Evolutionary conservation across 2,329 filamentous ascomycete species (phyloP).

Genomic region (Trichoderma koningiopsis): DNA sequence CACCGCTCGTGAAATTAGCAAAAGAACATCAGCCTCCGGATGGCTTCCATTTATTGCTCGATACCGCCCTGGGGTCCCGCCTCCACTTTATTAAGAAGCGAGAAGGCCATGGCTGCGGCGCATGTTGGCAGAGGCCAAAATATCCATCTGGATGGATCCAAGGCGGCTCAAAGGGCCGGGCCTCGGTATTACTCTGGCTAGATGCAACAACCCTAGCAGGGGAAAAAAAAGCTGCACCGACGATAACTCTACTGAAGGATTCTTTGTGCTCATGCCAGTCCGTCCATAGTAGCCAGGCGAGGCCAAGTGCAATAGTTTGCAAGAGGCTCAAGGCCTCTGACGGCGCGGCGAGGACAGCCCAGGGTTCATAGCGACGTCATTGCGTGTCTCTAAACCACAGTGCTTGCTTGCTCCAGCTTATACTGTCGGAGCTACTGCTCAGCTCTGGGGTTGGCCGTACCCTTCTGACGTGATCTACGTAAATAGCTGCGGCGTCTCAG

Average conservation of each 20-base stretch:
- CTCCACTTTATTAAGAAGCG: slow-evolving; percentile 23
- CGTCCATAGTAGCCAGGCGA: neutral
- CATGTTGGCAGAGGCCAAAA: slow-evolving; percentile 11
- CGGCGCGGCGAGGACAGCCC: neutral
- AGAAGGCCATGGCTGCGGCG: slow-evolving; percentile 19
- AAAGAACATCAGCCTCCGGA: neutral
- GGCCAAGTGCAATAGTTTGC: neutral
- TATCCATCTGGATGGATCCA: neutral
- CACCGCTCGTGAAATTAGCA: neutral
- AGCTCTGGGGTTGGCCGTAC: neutral
- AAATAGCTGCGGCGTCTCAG: neutral
- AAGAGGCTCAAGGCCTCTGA: neutral
- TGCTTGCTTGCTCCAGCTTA: neutral
- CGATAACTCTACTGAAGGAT: neutral
- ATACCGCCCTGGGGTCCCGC: slow-evolving; percentile 8
- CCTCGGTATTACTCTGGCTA: slow-evolving; percentile 21
- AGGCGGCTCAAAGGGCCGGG: slow-evolving; percentile 14
- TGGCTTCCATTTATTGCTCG: slow-evolving; percentile 1
- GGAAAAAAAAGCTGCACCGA: neutral
- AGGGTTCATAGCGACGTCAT: slow-evolving; percentile 20
- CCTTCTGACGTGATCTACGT: slow-evolving; percentile 5
- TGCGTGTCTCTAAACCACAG: slow-evolving; percentile 13
- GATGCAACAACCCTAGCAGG: neutral
- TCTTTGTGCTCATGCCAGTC: neutral
- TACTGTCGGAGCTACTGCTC: slow-evolving; percentile 9